Base-by-base conservation (phyloP, 176 grass and related monocot species). In the Leersia perrieri region DNA sequence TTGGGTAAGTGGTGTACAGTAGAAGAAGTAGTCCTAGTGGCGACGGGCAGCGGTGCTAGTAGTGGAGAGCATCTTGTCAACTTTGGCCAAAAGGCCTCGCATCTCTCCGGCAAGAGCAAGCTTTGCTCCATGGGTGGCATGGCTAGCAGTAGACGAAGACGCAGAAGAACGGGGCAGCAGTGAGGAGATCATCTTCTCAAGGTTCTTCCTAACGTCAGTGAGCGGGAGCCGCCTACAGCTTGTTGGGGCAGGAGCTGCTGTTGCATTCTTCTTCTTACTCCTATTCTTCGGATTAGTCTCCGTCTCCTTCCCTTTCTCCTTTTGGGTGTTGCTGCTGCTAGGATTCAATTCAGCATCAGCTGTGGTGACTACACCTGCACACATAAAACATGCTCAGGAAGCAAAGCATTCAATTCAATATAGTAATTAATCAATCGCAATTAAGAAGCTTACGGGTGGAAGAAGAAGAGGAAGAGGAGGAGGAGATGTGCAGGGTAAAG, bases 181-280 rank as follows among this genome's bases (percentile, higher is more conserved):
- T 22, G 76, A 83, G 11, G 67, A 63, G 29, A 98, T 98, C 92
- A 98, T 98, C 67, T 34, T 91, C 79, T 89, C 86, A 4, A 98
- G 90, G 80, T 85, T 95, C 60, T 84, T 98, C 88, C 69, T 84
- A 2, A 98, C 66, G 20, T 89, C 92, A 13, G 79, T 77, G 12
- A 98, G 88, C 5, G 77, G 86, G 41, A 93, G 74, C 58, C 84
- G 20, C 5, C n/a, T n/a, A n/a, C n/a, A n/a, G n/a, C 6, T 53
- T n/a, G 49, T 89, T 0, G 34, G 40, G 22, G 61, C 11, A 20
- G 78, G 13, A 58, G 53, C 53, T 23, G 53, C 53, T 49, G 11
- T 18, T 6, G 11, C n/a, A n/a, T 31, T 39, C 38, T 32, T 70
- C 5, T 14, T 70, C 42, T 5, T 86, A 47, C 14, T 87, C 68